Evolutionary conservation across 441 rosid species (phyloP), one percentile per base, ranked within the genome.

Genomic region (Dalechampia spathulata): DNA sequence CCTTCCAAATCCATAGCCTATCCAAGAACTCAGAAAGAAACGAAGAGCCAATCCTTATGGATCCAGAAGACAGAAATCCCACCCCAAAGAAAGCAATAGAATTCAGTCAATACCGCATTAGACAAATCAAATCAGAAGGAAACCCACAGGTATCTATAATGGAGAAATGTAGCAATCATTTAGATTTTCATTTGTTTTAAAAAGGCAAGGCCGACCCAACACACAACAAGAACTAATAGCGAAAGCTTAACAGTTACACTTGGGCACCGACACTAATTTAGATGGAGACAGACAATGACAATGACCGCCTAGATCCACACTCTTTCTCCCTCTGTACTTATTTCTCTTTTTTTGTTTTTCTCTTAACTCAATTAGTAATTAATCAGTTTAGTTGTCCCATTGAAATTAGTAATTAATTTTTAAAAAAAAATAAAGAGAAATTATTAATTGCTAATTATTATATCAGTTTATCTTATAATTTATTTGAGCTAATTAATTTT

Each of bases 1-100:
- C 52, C 70, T 23, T 66, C 57, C 54, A 39, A 26, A 26, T 55
- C 65, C 70, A 66, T 66, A 25, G 45, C 5, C 43, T 19, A 10
- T 26, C 44, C n/a, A 34, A 46, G 21, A 51, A 28, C 13, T 52
- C 63, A 66, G 17, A 34, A 40, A 19, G 12, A 23, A 21, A n/a
- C 6, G 12, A 25, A 0, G 39, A 13, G 39, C 45, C 38, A 16
- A n/a, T n/a, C n/a, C n/a, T n/a, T n/a, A n/a, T n/a, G n/a, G n/a
- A n/a, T n/a, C n/a, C n/a, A 40, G 23, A 30, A 38, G 7, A 11
- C 23, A 50, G 40, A 55, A 26, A 36, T 26, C n/a, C n/a, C 55
- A 37, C 47, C 6, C 11, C n/a, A 20, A 21, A 45, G 6, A 16
- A 46, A 25, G 37, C 36, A 8, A 30, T 49, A 25, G 11, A 47